These are phyloP conservation scores for Camptophora hylomeconis DNA, from an alignment of 2,329 filamentous ascomycete species.

Conservation along the genomic window DNA sequence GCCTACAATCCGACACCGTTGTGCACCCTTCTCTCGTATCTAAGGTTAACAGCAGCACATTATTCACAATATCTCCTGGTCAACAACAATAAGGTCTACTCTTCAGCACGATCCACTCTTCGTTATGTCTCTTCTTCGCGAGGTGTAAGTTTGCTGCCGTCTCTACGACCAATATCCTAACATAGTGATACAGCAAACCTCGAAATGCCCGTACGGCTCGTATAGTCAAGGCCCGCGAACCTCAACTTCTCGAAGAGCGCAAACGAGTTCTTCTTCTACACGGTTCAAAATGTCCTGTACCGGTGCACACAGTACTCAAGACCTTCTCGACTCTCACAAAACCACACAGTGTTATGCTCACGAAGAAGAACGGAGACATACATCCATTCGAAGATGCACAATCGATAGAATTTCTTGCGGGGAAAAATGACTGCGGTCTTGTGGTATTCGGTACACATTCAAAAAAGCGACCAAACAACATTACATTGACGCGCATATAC, in stretches of 20 bases:
- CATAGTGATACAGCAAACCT: no score
- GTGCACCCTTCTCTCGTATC: no score
- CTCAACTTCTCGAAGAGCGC: slow-evolving; percentile 77
- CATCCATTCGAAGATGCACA: slow-evolving; percentile 86
- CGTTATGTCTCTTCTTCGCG: slow-evolving; percentile 6
- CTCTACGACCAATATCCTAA: slow-evolving; percentile 19
- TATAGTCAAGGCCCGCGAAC: slow-evolving; percentile 82
- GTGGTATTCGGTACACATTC: slow-evolving; percentile 72
- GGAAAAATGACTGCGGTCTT: slow-evolving; percentile 87
- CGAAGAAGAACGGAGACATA: slow-evolving; percentile 83
- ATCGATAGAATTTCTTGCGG: slow-evolving; percentile 85
- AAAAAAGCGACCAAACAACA: slow-evolving; percentile 89
- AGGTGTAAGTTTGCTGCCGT: slow-evolving; percentile 3
- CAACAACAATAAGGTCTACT: no score
- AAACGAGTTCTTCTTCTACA: slow-evolving; percentile 84
- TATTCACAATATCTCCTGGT: no score
- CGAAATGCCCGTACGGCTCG: slow-evolving; percentile 85
- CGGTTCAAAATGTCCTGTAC: slow-evolving; percentile 70
- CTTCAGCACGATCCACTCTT: no score
- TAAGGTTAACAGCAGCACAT: no score
- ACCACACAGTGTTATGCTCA: slow-evolving; percentile 77
- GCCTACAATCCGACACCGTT: no score
- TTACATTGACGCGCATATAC: slow-evolving; percentile 76
- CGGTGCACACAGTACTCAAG: slow-evolving; percentile 69
- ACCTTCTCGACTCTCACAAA: slow-evolving; percentile 77